These are phyloP conservation scores for Corynespora cassiicola DNA, from an alignment of 2,329 filamentous ascomycete genomes.

Conservation along the genomic window DNA sequence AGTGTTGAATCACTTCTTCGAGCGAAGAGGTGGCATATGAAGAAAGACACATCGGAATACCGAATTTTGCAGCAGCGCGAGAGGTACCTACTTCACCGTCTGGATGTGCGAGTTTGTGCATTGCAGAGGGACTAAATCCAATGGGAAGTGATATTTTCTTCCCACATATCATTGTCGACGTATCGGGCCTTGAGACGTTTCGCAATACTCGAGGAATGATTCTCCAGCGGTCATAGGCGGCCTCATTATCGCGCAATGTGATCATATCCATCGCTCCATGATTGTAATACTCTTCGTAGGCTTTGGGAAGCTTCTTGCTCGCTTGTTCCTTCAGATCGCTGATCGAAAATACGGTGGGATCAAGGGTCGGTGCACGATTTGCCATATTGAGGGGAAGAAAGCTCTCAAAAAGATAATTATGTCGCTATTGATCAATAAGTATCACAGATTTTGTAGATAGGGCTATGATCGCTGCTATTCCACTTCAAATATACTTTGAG, in stretches of 20 bases:
- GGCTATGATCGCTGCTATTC: no score
- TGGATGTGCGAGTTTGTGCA: constrained; percentile 69
- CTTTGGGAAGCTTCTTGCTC: constrained; percentile 47
- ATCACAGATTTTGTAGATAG: no score
- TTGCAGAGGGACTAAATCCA: constrained; percentile 63
- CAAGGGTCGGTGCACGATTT: constrained; percentile 22
- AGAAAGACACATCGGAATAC: constrained; percentile 68
- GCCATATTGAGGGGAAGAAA: constrained; percentile 15
- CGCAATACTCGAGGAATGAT: constrained; percentile 40
- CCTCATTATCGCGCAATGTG: constrained; percentile 47
- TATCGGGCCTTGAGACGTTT: constrained; percentile 35
- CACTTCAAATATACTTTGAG: no score
- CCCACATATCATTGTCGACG: constrained; percentile 31
- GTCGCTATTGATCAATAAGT: no score
- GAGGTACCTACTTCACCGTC: constrained; percentile 69
- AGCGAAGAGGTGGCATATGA: constrained; percentile 67
- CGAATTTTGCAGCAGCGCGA: constrained; percentile 62
- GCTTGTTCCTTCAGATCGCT: constrained; percentile 42
- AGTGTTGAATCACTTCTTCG: constrained; percentile 68
- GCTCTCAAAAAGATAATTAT: background rate
- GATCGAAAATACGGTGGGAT: constrained; percentile 24
- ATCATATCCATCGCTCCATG: constrained; percentile 63
- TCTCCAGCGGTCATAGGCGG: constrained; percentile 40
- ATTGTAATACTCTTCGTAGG: constrained; percentile 63
- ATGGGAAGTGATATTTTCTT: constrained; percentile 44